Percentiles rank a stretch among this genome's conserved stretches.
Conservation (phyloP, 257 asterid species). For the Jasminum sambac region DNA sequence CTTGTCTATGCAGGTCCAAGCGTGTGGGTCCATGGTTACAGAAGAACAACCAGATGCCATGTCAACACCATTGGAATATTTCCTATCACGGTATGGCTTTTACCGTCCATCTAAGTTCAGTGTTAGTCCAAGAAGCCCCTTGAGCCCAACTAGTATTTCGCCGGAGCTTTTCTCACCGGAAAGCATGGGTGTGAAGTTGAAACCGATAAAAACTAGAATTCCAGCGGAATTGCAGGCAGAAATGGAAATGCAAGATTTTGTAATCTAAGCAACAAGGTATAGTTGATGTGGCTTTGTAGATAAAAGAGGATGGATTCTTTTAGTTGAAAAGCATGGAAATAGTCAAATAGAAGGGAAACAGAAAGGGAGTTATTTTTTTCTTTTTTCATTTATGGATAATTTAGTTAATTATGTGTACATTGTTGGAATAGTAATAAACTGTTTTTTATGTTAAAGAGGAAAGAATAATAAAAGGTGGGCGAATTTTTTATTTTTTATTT, state of each 20-base stretch:
- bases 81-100: conserved; percentile 62
- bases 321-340: no score
- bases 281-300: conserved; percentile 5
- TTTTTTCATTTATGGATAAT: not conserved
- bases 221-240: conserved; percentile 25
- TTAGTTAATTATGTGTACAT: not conserved
- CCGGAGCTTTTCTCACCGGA: conserved; percentile 76
- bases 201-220: conserved; percentile 58
- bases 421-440: not conserved
- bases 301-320: not conserved
- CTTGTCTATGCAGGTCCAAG: conserved; percentile 48
- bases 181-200: conserved; percentile 72
- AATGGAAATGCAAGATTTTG: not conserved
- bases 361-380: not conserved
- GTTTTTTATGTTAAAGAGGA: not conserved
- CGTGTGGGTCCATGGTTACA: conserved; percentile 68
- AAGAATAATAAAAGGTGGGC: conserved; percentile 2
- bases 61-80: conserved; percentile 62
- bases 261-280: not conserved
- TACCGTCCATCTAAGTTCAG: conserved; percentile 49
- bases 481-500: no score
- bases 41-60: conserved; percentile 74
- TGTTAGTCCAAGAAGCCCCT: conserved; percentile 71
- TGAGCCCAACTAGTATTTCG: conserved; percentile 62
- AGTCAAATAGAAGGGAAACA: not conserved